Evolutionary conservation across 2,329 filamentous ascomycete species (phyloP), one percentile per base, ranked within the genome.

Genomic region (Didymella sp.): DNA sequence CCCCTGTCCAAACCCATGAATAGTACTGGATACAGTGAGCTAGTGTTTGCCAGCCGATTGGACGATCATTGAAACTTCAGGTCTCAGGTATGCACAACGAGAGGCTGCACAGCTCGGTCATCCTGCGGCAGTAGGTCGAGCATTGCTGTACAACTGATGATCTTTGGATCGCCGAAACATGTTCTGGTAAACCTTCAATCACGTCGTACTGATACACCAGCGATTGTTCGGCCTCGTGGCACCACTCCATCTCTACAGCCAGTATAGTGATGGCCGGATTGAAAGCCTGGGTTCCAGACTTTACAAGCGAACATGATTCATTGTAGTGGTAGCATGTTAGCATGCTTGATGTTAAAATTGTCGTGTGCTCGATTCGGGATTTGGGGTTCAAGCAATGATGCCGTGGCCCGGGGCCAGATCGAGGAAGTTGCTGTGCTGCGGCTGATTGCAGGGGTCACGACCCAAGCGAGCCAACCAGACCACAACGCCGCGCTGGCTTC

Each of bases 1-100:
- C 44, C 58, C 54, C 31, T 47, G 58, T 52, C 40, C 37, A 43
- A 19, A 35, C 53, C 45, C 59, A 46, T 53, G 58, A 68, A 68
- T 64, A 68, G 62, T 59, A 62, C 54, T 42, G 15, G 42, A 49
- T 54, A 11, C 46, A 43, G 27, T 15, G 21, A 22, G 40, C 13
- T 21, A 24, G 35, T 28, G 6, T 15, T 30, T 31, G 31, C 11
- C 21, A 27, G 6, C 31, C 22, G 41, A 56, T 45, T 46, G 41
- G 46, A 13, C 8, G 31, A 17, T 11, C 19, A 12, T 22, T n/a
- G n/a, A 31, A 24, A 42, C 38, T 6, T 25, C 13, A 17, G 12
- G 24, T 13, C 35, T 5, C 11, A 21, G 25, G 38, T 7, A 12
- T 35, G 25, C 2, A 5, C 7, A 24, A 35, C 17, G 15, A 24